These are phyloP conservation scores for Clitopilus hobsonii DNA, from an alignment of 768 basidiomycete species.

Conservation along the genomic window DNA sequence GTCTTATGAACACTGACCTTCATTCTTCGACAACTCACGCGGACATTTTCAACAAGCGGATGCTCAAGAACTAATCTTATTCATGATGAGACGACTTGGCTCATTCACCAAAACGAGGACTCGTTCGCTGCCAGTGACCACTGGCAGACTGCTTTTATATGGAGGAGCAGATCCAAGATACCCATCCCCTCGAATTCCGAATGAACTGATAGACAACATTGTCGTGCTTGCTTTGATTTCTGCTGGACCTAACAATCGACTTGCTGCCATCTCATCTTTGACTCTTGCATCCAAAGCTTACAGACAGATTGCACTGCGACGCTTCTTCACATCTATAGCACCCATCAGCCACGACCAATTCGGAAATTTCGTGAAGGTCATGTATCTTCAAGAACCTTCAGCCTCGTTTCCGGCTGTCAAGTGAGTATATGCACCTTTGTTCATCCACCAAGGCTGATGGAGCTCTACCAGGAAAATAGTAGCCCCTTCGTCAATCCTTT, in stretches of 20 bases:
- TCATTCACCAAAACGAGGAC: not conserved
- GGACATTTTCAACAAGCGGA: no score
- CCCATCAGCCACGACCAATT: conserved; percentile 20
- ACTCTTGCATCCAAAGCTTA: conserved; percentile 36
- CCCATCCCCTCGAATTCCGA: conserved; percentile 25
- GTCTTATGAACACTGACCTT: no score
- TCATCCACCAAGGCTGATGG: not conserved
- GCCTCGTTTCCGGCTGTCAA: not conserved
- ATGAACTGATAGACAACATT: conserved; percentile 32
- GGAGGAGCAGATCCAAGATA: not conserved
- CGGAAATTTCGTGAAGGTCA: conserved; percentile 3
- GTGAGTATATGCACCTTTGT: conserved; percentile 19
- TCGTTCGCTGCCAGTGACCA: not conserved
- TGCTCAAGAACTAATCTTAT: no score
- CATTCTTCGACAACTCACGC: no score
- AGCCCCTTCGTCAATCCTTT: conserved; percentile 25
- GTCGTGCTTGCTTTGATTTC: conserved; percentile 19
- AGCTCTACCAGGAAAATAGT: conserved; percentile 10
- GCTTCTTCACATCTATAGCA: conserved; percentile 26
- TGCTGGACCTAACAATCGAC: conserved; percentile 12
- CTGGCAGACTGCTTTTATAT: not conserved
- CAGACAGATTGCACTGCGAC: conserved; percentile 37
- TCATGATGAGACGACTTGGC: not conserved
- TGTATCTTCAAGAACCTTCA: not conserved
- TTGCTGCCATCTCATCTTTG: conserved; percentile 31